These are phyloP conservation scores for Halenospora varia DNA, from an alignment of 495 filamentous ascomycete species.

Conservation along the genomic window DNA sequence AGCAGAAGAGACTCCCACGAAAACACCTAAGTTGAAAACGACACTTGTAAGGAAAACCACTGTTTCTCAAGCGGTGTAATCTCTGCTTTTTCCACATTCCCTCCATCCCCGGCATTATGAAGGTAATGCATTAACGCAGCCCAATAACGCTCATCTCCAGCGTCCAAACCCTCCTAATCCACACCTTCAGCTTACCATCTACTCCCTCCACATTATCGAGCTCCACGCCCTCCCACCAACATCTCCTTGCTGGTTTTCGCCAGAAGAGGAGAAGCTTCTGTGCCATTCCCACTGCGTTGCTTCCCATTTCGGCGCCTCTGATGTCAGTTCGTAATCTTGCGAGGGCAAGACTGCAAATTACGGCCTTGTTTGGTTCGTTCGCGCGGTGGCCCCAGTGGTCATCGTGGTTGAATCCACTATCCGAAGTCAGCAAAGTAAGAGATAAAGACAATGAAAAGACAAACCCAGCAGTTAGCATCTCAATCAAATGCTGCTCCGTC, in stretches of 20 bases:
- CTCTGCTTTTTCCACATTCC: too few relatives aligned
- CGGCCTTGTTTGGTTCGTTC: conserved; percentile 93
- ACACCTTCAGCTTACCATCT: conserved; percentile 90
- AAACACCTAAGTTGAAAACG: not conserved
- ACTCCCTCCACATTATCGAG: conserved; percentile 85
- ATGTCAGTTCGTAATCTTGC: conserved; percentile 91
- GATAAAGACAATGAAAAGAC: conserved; percentile 23
- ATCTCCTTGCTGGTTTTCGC: conserved; percentile 92
- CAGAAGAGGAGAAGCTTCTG: conserved; percentile 98
- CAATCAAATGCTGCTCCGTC: conserved; percentile 97
- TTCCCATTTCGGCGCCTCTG: conserved; percentile 63
- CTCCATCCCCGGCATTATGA: too few relatives aligned
- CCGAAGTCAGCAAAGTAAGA: conserved; percentile 13
- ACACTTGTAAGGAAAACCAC: not conserved
- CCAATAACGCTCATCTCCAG: conserved; percentile 98
- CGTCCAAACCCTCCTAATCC: conserved; percentile 97
- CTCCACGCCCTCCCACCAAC: conserved; percentile 99
- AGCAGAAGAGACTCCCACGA: too few relatives aligned
- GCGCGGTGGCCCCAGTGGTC: conserved; percentile 96
- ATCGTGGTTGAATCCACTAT: conserved; percentile 91
- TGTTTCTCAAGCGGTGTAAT: too few relatives aligned
- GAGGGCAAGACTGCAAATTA: conserved; percentile 93
- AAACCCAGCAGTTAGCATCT: conserved; percentile 98
- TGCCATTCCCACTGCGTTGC: conserved; percentile 91
- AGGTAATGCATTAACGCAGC: conserved; percentile 56